Evolutionary conservation across 2,329 filamentous ascomycete species (phyloP).

Genomic region (Penicillium polonicum): DNA sequence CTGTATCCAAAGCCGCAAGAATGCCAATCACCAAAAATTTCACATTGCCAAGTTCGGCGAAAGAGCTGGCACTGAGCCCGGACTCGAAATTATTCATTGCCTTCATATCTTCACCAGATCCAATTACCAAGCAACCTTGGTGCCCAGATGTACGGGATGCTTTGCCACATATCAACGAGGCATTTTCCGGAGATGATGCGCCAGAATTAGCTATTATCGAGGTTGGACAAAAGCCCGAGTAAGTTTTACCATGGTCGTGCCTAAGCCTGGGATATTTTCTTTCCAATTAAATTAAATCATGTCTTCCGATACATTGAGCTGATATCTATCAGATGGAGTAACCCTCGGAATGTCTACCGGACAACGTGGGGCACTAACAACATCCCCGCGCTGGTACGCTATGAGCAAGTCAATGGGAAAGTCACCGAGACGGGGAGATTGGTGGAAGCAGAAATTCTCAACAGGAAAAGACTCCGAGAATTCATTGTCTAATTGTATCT

Average conservation of each 20-base stretch:
- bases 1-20: not conserved
- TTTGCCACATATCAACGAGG: constrained; percentile 32
- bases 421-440: constrained; percentile 34
- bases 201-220: constrained; percentile 32
- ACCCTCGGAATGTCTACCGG: constrained; percentile 35
- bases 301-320: not conserved
- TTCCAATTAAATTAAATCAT: not conserved
- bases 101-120: constrained; percentile 40
- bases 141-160: constrained; percentile 44
- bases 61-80: constrained; percentile 13
- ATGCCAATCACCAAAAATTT: constrained; percentile 33
- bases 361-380: constrained; percentile 37
- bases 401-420: constrained; percentile 31
- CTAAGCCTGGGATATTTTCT: not conserved
- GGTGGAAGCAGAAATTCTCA: constrained; percentile 34
- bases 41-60: constrained; percentile 18
- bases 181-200: constrained; percentile 29
- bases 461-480: constrained; percentile 22
- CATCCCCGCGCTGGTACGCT: constrained; percentile 39
- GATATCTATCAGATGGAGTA: constrained; percentile 34
- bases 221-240: constrained; percentile 40
- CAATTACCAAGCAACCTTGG: constrained; percentile 39
- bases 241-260: constrained; percentile 13
- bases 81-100: constrained; percentile 34
- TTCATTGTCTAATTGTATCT: constrained; percentile 20